A percentile compares a stretch with the other conserved stretches of the same genome.
These are phyloP conservation scores for Catunica adiposa DNA, from an alignment of 2,329 filamentous ascomycete species.

Conservation along the genomic window DNA sequence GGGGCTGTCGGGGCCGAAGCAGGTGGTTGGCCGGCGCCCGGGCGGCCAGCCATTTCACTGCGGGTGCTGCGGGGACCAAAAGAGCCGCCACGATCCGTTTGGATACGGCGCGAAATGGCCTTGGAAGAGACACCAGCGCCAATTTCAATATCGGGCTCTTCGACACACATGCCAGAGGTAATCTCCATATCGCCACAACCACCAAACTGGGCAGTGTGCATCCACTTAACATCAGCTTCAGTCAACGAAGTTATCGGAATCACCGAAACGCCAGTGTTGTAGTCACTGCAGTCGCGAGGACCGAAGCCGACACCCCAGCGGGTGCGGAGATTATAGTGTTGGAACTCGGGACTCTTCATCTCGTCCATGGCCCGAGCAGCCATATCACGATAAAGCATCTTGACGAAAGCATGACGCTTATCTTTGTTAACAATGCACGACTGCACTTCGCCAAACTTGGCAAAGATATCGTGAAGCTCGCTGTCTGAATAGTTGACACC, in stretches of 20 bases:
- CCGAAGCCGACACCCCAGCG: conserved; percentile 97
- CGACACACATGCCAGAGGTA: conserved; percentile 70
- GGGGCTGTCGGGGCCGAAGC: conserved; percentile 3
- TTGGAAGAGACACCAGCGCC: conserved; percentile 95
- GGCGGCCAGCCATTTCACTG: conserved; percentile 19
- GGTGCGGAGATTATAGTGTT: conserved; percentile 61
- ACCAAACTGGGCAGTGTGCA: conserved; percentile 82
- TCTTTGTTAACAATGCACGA: conserved; percentile 97
- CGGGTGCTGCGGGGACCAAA: conserved; percentile 49
- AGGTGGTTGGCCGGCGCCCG: neutral
- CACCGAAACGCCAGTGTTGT: conserved; percentile 75
- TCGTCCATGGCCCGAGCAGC: conserved; percentile 69
- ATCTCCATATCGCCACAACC: conserved; percentile 75
- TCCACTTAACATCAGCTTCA: conserved; percentile 94
- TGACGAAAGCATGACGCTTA: conserved; percentile 96
- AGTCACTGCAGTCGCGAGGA: conserved; percentile 92
- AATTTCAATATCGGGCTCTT: conserved; percentile 97
- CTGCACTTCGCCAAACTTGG: conserved; percentile 71
- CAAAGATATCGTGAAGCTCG: conserved; percentile 69
- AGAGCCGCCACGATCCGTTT: conserved; percentile 48
- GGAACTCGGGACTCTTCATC: conserved; percentile 54
- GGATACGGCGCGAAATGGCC: conserved; percentile 54
- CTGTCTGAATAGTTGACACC: conserved; percentile 76
- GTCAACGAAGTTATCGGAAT: conserved; percentile 88
- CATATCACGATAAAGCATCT: conserved; percentile 84